Evolutionary conservation across 2,329 filamentous ascomycete genomes (phyloP).

Genomic region (Fusarium citri): DNA sequence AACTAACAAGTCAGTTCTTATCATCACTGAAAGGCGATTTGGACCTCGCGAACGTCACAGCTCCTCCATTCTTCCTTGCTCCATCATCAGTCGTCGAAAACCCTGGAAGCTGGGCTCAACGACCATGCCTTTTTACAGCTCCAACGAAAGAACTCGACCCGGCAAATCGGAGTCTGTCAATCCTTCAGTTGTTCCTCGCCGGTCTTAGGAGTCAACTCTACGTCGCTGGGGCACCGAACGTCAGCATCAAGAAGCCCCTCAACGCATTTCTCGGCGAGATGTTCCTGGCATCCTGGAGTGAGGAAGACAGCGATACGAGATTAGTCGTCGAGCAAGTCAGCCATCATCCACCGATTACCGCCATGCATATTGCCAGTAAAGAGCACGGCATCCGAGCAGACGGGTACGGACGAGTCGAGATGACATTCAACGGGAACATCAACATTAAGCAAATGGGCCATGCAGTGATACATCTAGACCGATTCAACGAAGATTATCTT

Average conservation of each 20-base stretch:
- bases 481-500: slow-evolving; percentile 61
- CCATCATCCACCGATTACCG: slow-evolving; percentile 66
- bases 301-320: slow-evolving; percentile 45
- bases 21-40: slow-evolving; percentile 53
- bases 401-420: slow-evolving; percentile 64
- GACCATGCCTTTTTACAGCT: slow-evolving; percentile 60
- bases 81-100: slow-evolving; percentile 63
- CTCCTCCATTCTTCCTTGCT: slow-evolving; percentile 62
- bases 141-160: slow-evolving; percentile 58
- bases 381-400: slow-evolving; percentile 59
- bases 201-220: slow-evolving; percentile 62
- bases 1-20: slow-evolving; percentile 27
- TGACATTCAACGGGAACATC: slow-evolving; percentile 62
- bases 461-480: slow-evolving; percentile 61
- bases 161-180: slow-evolving; percentile 58
- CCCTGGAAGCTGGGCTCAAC: slow-evolving; percentile 62
- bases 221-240: slow-evolving; percentile 57
- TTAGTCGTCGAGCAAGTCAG: slow-evolving; percentile 61
- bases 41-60: slow-evolving; percentile 64
- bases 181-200: slow-evolving; percentile 61
- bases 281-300: slow-evolving; percentile 58
- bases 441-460: slow-evolving; percentile 64
- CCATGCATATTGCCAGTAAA: slow-evolving; percentile 60
- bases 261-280: slow-evolving; percentile 66
- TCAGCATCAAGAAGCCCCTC: slow-evolving; percentile 64